Conservation (phyloP, 352 stramenopile species). For the Aphanomyces astaci region DNA sequence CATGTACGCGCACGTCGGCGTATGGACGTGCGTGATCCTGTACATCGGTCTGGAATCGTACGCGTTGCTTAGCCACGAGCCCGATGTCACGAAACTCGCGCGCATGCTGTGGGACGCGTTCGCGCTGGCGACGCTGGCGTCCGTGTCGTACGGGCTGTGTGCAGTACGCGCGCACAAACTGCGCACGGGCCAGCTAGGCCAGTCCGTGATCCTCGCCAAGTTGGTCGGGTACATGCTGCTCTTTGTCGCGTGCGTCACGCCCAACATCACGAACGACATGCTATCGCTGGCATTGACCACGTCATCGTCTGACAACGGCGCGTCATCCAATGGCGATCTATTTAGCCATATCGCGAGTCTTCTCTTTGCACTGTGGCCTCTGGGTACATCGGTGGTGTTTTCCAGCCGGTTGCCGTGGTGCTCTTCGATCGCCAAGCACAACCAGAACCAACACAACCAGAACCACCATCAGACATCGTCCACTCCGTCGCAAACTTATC, state of each 20-base stretch:
- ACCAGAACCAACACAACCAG: too few species aligned
- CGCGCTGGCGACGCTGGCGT: conserved; percentile 44
- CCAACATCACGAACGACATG: conserved; percentile 60
- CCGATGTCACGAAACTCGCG: conserved; percentile 36
- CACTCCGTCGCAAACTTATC: too few species aligned
- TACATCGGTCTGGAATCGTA: conserved; percentile 73
- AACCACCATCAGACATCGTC: too few species aligned
- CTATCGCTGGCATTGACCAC: not conserved
- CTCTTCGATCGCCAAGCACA: not conserved
- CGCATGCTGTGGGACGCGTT: conserved; percentile 72
- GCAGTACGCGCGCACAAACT: conserved; percentile 46
- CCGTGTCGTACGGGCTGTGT: conserved; percentile 50
- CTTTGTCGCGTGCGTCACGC: conserved; percentile 66
- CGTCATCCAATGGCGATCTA: conserved; percentile 29
- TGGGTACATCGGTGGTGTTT: conserved; percentile 56
- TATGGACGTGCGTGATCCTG: conserved; percentile 70
- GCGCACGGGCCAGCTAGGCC: conserved; percentile 32
- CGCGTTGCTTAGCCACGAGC: conserved; percentile 45
- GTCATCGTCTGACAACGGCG: conserved; percentile 30
- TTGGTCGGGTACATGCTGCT: conserved; percentile 66
- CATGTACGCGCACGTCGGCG: conserved; percentile 59
- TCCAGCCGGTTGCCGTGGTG: conserved; percentile 26
- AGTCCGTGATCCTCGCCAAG: conserved; percentile 65
- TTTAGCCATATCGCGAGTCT: conserved; percentile 38
- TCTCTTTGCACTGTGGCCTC: conserved; percentile 69